Percentiles rank a stretch among this genome's conserved stretches.
Evolutionary conservation across 2,329 filamentous ascomycete genomes (phyloP).

Genomic region (Scortechinia acanthostroma): DNA sequence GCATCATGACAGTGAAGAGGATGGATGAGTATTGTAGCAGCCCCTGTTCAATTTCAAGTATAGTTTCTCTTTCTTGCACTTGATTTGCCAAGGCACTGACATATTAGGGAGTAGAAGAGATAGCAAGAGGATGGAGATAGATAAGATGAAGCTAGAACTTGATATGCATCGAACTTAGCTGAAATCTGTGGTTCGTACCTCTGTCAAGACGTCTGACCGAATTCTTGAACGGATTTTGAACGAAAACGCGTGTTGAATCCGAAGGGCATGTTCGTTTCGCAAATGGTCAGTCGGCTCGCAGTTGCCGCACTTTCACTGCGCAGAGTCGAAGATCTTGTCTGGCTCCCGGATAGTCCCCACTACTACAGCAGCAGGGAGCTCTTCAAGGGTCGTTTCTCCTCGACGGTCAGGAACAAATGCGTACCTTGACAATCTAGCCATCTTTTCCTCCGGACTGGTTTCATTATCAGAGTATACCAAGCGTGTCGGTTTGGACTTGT

Average conservation of each 20-base stretch:
- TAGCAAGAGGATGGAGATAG: neutral
- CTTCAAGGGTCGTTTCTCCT: neutral
- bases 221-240: neutral
- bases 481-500: conserved; percentile 38
- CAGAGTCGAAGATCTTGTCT: neutral
- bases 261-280: neutral
- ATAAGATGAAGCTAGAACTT: neutral
- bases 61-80: neutral
- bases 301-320: neutral
- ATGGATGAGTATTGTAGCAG: too few relatives aligned
- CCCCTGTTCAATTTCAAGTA: too few relatives aligned
- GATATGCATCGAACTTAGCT: conserved; percentile 2
- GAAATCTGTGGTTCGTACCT: neutral
- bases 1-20: too few relatives aligned
- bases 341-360: neutral
- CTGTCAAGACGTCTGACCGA: neutral
- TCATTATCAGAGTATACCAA: conserved; percentile 57
- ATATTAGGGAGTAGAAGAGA: neutral
- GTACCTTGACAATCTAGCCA: conserved; percentile 53
- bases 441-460: conserved; percentile 60
- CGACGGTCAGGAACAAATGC: conserved; percentile 35
- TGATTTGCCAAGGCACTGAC: neutral
- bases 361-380: neutral
- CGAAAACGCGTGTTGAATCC: too few relatives aligned
- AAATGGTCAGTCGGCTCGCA: neutral